phyloP scores from a whole-genome alignment of 495 filamentous ascomycete species.

The Patellaria atrata region DNA sequence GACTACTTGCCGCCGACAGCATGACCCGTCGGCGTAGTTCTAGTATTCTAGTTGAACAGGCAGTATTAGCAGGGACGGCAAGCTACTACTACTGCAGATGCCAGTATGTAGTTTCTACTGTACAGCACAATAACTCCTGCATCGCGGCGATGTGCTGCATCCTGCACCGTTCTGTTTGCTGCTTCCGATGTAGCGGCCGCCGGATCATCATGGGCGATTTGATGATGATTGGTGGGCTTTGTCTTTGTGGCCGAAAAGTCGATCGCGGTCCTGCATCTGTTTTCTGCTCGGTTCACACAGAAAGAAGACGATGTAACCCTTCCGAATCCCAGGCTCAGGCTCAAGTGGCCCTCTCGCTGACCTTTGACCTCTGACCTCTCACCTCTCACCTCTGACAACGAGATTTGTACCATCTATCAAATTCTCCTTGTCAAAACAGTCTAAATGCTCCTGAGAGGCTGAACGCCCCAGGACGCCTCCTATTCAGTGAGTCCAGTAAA shows the following conservation, averaged over 20 bases:
- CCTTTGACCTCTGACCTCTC: not conserved
- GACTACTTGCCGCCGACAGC: conserved; percentile 1
- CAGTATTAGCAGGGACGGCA: not conserved
- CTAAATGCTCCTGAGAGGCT: too few species aligned
- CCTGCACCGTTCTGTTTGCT: too few species aligned
- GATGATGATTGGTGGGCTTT: too few species aligned
- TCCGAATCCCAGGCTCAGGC: not conserved
- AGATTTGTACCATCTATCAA: too few species aligned
- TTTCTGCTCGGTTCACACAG: not conserved
- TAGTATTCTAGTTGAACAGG: not conserved
- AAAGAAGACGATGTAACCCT: conserved; percentile 8
- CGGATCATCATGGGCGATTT: conserved; percentile 5
- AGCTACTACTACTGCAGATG: not conserved
- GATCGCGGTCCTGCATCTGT: conserved; percentile 1
- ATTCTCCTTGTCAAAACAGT: too few species aligned
- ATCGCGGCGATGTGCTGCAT: too few species aligned
- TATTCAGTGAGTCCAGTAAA: too few species aligned
- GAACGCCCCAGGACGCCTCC: too few species aligned
- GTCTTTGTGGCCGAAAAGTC: conserved; percentile 1
- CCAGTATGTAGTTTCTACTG: not conserved
- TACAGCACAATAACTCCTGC: not conserved
- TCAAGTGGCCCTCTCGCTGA: not conserved
- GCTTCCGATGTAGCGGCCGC: conserved; percentile 3
- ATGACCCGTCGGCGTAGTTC: not conserved
- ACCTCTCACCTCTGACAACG: not conserved